These are phyloP conservation scores for Pholiota microspora DNA, from an alignment of 768 basidiomycete species.

Conservation along the genomic window DNA sequence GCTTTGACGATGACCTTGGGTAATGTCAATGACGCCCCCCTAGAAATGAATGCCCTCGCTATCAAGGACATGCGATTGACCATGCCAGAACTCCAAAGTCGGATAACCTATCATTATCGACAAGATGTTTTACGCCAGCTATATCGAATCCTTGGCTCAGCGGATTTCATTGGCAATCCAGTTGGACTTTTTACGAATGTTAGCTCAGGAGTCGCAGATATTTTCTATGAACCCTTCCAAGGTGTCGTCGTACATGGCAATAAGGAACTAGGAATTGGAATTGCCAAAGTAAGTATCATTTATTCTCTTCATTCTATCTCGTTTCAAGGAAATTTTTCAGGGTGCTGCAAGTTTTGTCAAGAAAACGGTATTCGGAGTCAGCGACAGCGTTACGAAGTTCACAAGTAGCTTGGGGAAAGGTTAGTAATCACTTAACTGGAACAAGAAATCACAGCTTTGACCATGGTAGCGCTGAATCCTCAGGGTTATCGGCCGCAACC, in stretches of 20 bases:
- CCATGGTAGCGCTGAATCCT: background rate
- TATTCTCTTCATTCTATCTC: background rate
- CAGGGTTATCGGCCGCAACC: constrained; percentile 94
- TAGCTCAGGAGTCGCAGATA: constrained; percentile 95
- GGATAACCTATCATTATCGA: constrained; percentile 89
- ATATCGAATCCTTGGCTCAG: constrained; percentile 96
- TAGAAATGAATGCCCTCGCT: constrained; percentile 90
- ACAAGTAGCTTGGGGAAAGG: constrained; percentile 98
- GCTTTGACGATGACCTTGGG: constrained; percentile 96
- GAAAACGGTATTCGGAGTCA: constrained; percentile 96
- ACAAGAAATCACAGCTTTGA: too few species aligned
- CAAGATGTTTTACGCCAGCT: constrained; percentile 92
- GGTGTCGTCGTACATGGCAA: constrained; percentile 97
- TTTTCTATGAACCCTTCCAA: constrained; percentile 98
- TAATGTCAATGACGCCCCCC: constrained; percentile 93
- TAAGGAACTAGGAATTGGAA: constrained; percentile 89
- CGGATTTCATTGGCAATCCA: constrained; percentile 94
- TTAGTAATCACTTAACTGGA: too few species aligned
- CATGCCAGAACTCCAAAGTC: constrained; percentile 76
- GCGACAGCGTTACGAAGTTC: constrained; percentile 96
- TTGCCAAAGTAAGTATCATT: constrained; percentile 71
- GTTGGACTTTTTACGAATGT: constrained; percentile 98
- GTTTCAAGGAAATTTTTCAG: constrained; percentile 34
- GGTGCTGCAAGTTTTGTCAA: constrained; percentile 98
- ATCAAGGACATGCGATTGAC: constrained; percentile 94